These are phyloP conservation scores for Halophytophthora polymorphica DNA, from an alignment of 352 stramenopile species.

Conservation along the genomic window DNA sequence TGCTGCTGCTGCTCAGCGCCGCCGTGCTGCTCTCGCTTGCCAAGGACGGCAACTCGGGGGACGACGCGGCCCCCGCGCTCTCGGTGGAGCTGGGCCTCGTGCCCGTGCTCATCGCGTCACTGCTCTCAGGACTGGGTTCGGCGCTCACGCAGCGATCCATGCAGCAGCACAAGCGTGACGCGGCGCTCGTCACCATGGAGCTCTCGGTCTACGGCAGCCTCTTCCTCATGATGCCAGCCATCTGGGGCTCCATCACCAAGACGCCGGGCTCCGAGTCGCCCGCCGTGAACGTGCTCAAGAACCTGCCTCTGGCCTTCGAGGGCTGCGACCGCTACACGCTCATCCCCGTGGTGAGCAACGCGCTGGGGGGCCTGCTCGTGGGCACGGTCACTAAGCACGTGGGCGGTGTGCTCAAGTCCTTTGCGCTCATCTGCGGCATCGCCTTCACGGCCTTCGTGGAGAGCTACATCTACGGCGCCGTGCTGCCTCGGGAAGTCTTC, in stretches of 20 bases:
- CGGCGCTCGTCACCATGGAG: constrained; percentile 79
- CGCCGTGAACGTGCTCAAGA: constrained; percentile 17
- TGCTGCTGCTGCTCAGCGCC: constrained; percentile 66
- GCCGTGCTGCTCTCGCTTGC: constrained; percentile 68
- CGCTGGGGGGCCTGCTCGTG: constrained; percentile 79
- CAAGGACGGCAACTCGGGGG: constrained; percentile 31
- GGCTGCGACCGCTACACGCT: constrained; percentile 75
- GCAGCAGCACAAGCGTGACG: constrained; percentile 66
- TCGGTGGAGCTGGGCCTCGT: constrained; percentile 66
- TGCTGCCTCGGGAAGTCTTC: constrained; percentile 61
- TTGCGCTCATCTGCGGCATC: constrained; percentile 86
- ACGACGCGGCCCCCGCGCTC: constrained; percentile 13
- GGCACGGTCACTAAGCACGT: constrained; percentile 87
- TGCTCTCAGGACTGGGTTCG: constrained; percentile 73
- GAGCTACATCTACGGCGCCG: constrained; percentile 59
- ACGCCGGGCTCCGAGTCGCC: constrained; percentile 32
- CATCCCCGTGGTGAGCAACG: constrained; percentile 80
- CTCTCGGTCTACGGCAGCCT: constrained; percentile 72
- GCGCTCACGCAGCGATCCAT: constrained; percentile 79
- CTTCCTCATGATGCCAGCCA: constrained; percentile 56
- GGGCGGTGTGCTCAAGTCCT: constrained; percentile 90
- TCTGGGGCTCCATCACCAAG: constrained; percentile 40
- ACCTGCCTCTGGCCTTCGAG: constrained; percentile 43
- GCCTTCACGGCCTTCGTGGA: constrained; percentile 83
- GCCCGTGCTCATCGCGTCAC: constrained; percentile 62